phyloP scores from a whole-genome alignment of 2,329 filamentous ascomycete genomes.

The Hawksworthiomyces lignivorus region DNA sequence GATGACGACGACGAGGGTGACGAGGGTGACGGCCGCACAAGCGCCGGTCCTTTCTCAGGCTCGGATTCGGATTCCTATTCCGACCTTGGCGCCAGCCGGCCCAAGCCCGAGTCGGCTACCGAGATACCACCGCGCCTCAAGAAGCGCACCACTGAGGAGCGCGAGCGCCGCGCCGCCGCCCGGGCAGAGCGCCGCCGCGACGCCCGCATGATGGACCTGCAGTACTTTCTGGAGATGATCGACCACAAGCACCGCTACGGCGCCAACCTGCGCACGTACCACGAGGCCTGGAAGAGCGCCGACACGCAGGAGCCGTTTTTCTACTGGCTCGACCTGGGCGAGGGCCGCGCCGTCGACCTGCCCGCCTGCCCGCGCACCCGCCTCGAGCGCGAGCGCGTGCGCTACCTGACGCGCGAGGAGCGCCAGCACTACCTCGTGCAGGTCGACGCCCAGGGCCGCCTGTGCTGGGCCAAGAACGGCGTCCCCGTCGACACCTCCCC shows the following conservation, averaged over 20 bases:
- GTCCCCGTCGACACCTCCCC: constrained; percentile 68
- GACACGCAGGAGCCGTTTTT: constrained; percentile 84
- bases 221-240: constrained; percentile 82
- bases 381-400: constrained; percentile 70
- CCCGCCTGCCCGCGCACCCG: constrained; percentile 64
- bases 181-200: constrained; percentile 53
- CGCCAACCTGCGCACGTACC: constrained; percentile 72
- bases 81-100: constrained; percentile 11
- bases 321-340: constrained; percentile 83
- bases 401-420: constrained; percentile 79
- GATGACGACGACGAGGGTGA: too few species aligned
- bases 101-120: too few species aligned
- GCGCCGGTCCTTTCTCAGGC: too few species aligned
- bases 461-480: constrained; percentile 85
- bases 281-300: constrained; percentile 72
- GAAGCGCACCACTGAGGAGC: constrained; percentile 30
- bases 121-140: constrained; percentile 15
- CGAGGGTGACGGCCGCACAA: too few species aligned
- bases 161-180: constrained; percentile 36
- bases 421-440: constrained; percentile 71
- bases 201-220: constrained; percentile 73
- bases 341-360: constrained; percentile 62
- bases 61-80: constrained; percentile 36
- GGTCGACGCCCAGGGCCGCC: constrained; percentile 63
- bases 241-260: constrained; percentile 84